These are phyloP conservation scores for Trametes cinnabarina DNA, from an alignment of 768 basidiomycete genomes.

Conservation along the genomic window DNA sequence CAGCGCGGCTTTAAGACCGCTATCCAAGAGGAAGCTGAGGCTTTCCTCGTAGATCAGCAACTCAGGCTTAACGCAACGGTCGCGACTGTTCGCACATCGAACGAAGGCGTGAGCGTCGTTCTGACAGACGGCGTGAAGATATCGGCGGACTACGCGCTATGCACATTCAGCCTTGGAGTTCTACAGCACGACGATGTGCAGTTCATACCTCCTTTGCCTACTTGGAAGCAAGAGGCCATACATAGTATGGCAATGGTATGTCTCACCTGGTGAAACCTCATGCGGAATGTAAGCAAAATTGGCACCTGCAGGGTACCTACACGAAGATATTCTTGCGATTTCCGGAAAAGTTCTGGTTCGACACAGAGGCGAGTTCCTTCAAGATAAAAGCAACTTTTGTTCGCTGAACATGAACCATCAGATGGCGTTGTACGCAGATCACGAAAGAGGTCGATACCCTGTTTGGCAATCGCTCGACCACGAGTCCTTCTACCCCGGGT, in stretches of 20 bases:
- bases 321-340: conserved; percentile 71
- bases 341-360: conserved; percentile 57
- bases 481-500: conserved; percentile 54
- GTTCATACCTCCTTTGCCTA: conserved; percentile 54
- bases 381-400: no score
- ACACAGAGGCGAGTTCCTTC: conserved; percentile 35
- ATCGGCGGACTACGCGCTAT: conserved; percentile 56
- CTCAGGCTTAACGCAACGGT: conserved; percentile 52
- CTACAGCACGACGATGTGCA: conserved; percentile 60
- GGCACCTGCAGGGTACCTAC: conserved; percentile 56
- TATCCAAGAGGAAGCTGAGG: conserved; percentile 53
- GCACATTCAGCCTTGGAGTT: conserved; percentile 70
- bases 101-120: conserved; percentile 45
- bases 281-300: no score
- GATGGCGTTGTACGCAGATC: conserved; percentile 60
- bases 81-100: conserved; percentile 43
- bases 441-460: conserved; percentile 59
- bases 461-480: conserved; percentile 70
- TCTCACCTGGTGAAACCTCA: no score
- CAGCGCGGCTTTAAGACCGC: conserved; percentile 60
- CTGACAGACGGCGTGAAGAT: conserved; percentile 44
- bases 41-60: conserved; percentile 50
- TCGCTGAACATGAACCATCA: conserved; percentile 14
- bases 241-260: conserved; percentile 64
- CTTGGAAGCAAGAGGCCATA: conserved; percentile 60